These are phyloP conservation scores for Neurospora cerealis DNA, from an alignment of 495 filamentous ascomycete genomes.

Conservation along the genomic window DNA sequence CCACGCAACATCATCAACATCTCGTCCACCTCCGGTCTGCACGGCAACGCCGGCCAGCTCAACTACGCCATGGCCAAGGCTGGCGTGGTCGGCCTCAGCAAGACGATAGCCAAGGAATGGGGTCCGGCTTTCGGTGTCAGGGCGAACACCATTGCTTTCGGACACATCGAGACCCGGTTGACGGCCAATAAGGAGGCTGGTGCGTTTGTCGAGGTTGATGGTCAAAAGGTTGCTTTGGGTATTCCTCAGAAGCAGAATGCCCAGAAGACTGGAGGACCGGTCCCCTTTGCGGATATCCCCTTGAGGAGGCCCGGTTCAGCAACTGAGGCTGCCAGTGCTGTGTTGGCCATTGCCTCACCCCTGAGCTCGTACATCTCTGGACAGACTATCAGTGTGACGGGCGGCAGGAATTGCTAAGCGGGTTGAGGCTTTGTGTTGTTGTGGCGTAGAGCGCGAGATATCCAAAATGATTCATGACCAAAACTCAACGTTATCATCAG, in stretches of 20 bases:
- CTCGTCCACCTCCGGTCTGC: slow-evolving; percentile 63
- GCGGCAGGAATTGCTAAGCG: slow-evolving; percentile 67
- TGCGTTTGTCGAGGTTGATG: slow-evolving; percentile 66
- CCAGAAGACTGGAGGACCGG: slow-evolving; percentile 17
- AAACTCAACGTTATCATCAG: neutral
- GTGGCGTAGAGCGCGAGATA: neutral
- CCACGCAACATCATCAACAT: slow-evolving; percentile 74
- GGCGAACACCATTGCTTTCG: slow-evolving; percentile 76
- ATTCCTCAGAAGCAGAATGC: slow-evolving; percentile 46
- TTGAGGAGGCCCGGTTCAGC: slow-evolving; percentile 64
- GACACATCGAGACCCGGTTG: slow-evolving; percentile 65
- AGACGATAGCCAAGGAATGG: slow-evolving; percentile 90
- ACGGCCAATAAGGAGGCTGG: slow-evolving; percentile 74
- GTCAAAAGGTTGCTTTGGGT: slow-evolving; percentile 65
- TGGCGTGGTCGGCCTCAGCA: slow-evolving; percentile 67
- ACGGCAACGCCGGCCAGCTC: slow-evolving; percentile 77
- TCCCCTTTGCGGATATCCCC: slow-evolving; percentile 60
- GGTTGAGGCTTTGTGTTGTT: neutral
- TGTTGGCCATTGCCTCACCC: slow-evolving; percentile 72
- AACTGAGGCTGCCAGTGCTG: slow-evolving; percentile 67
- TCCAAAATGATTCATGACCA: neutral
- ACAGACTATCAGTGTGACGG: slow-evolving; percentile 77
- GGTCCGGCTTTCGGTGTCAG: slow-evolving; percentile 74
- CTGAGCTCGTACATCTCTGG: slow-evolving; percentile 73
- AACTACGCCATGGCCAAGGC: slow-evolving; percentile 83